Base-by-base conservation (phyloP, 2,329 filamentous ascomycete genomes). In the Pseudocercospora eumusae region DNA sequence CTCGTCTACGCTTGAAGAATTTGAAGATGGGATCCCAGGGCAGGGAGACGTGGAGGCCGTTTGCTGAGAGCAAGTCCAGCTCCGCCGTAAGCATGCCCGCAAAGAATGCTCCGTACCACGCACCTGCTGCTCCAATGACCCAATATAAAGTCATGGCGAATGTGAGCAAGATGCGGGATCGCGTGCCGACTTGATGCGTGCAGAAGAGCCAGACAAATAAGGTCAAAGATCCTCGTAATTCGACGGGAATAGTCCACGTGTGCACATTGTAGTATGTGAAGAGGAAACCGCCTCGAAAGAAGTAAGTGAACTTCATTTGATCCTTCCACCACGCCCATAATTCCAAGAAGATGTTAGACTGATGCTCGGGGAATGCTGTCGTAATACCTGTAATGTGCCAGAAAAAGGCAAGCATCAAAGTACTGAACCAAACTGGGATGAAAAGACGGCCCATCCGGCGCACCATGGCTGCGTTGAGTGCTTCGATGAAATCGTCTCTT, bases 261-360 rank as follows among this genome's bases (percentile, higher is more conserved):
- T 70, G 69, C n/a, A 64, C 64, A 53, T 71, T 71, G 57, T 71
- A 71, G 49, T 66, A 67, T 2, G 69, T 67, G 61, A 70, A 71
- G 10, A 71, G 60, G 54, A 66, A 62, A 10, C 65, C 65, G 4
- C 78, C 78, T 25, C 84, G 82, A 75, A 85, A 89, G 45, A 88
- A 72, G 71, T 87, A 89, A 74, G 83, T 88, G 75, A 88, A 89
- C 71, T 88, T 88, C 69, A 88, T 88, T 69, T 84, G 79, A 71
- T 89, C 84, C 60, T 69, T 71, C 54, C 79, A 76, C 78, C 77
- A 79, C 18, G 73, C 76, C 73, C 80, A 82, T 2, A 84, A 63
- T 66, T 87, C 84, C 10, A 78, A 78, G 10, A 73, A 64, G 69
- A 81, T 79, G 36, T 67, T 83, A 5, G 64, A 66, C 63, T 81